phyloP scores from a whole-genome alignment of 225 moss, liverwort and hornwort genomes.

The Polytrichum formosum region DNA sequence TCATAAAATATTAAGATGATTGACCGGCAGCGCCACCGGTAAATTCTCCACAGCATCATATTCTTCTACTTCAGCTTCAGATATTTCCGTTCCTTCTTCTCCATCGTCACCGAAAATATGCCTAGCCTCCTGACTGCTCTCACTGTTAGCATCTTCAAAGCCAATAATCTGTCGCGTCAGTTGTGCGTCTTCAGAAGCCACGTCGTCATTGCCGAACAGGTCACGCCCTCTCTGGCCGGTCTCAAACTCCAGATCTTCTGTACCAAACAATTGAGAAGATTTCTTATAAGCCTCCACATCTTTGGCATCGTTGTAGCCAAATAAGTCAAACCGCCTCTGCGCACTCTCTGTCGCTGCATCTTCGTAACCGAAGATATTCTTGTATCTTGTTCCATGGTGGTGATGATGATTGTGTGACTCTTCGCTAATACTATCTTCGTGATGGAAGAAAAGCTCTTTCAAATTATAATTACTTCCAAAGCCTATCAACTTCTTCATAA shows the following conservation, averaged over 20 bases:
- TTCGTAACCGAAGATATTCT: constrained; percentile 16
- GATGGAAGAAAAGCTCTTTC: no score
- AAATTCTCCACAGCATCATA: no score
- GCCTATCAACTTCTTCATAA: no score
- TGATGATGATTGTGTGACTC: constrained; percentile 3
- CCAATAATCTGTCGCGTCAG: constrained; percentile 17
- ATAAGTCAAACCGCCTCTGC: constrained; percentile 15
- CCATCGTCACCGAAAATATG: constrained; percentile 24
- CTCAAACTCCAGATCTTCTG: constrained; percentile 23
- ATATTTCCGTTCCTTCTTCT: neutral
- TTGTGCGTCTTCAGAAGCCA: constrained; percentile 8
- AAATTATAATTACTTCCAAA: no score
- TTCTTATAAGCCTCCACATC: neutral
- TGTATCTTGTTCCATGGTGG: constrained; percentile 17
- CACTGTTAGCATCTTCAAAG: neutral
- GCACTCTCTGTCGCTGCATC: constrained; percentile 10
- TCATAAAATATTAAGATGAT: no score
- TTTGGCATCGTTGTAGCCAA: constrained; percentile 14
- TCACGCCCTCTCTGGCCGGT: constrained; percentile 11
- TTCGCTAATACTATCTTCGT: no score
- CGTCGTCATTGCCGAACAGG: constrained; percentile 18
- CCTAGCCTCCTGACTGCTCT: neutral
- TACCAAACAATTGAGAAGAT: constrained; percentile 15
- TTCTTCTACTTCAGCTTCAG: no score
- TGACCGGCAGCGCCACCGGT: no score